Evolutionary conservation across 2,329 filamentous ascomycete species (phyloP), one percentile per base, ranked within the genome.

Genomic region (Scolecobasidium constrictum): DNA sequence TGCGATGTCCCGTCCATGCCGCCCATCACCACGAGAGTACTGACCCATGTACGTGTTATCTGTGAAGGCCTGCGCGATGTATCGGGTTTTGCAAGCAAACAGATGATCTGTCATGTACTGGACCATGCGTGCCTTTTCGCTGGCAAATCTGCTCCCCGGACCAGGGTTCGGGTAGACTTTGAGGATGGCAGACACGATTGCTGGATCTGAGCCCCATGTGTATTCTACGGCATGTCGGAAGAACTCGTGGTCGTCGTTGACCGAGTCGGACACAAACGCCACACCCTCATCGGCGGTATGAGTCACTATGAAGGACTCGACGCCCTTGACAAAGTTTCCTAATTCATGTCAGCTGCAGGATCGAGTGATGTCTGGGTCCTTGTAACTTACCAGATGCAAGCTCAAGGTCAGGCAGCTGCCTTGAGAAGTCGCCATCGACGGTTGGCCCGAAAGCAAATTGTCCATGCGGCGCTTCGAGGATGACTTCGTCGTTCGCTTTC

Each of bases 351-450:
- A n/a, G n/a, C n/a, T n/a, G n/a, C n/a, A n/a, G n/a, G n/a, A n/a
- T n/a, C n/a, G n/a, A n/a, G n/a, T n/a, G n/a, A n/a, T n/a, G n/a
- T n/a, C n/a, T n/a, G n/a, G n/a, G n/a, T n/a, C n/a, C n/a, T n/a
- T n/a, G n/a, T n/a, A n/a, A n/a, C n/a, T n/a, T n/a, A 3, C 43
- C 43, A 15, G 38, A 35, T 5, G 22, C 22, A n/a, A 45, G 28
- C 15, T 45, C 43, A 13, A 44, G 40, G 20, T 19, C 18, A 11
- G 38, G 26, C 9, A 45, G 18, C 28, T 45, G 43, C 5, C 43
- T 38, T 13, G 43, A 23, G 5, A 33, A 34, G 11, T 17, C 33
- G 16, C 43, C 43, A 22, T 45, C 43, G 2, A 35, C 5, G 13
- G 34, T 34, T 9, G 44, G 44, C 37, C 42, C 42, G 31, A 44